Base-by-base conservation (phyloP, 495 filamentous ascomycete species). In the Hyaloscypha hepaticicola region DNA sequence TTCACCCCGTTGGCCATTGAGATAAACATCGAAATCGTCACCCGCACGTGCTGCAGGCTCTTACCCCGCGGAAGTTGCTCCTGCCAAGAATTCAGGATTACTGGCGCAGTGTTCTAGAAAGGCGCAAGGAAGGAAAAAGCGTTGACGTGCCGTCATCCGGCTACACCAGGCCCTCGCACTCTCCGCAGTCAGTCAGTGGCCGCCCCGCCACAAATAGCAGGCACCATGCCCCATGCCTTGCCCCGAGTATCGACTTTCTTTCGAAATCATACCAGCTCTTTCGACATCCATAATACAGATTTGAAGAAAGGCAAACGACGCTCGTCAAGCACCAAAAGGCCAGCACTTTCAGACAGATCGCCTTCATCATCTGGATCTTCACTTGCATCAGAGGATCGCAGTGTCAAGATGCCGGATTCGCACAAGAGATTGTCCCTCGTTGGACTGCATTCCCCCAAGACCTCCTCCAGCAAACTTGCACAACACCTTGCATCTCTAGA, bases 401-500 rank as follows among this genome's bases (percentile, higher is more conserved):
- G 71, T 69, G 66, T 70, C 65, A 77, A 77, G 60, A 77, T 81
- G 70, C 70, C 67, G 5, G 70, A 51, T 34, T 28, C 5, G 45
- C 68, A 60, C 69, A 76, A 83, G 67, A 71, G 81, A 12, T 66
- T 84, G 5, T 82, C 80, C 22, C 78, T 83, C 25, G 75, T 76
- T 1, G 66, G 74, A 55, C 74, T 82, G 64, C 79, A 79, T 28
- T 74, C 78, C 3, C 74, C 72, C 60, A 82, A 78, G 66, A 78
- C 29, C 24, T 69, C 69, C 21, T 24, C 69, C 16, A 83, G n/a
- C 64, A 66, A 58, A 69, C 76, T 51, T 63, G 69, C 45, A 72
- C 72, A 60, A 61, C 6, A n/a, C n/a, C 74, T 60, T 6, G 85
- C 85, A n/a, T 86, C 84, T 55, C 74, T 97, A 58, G 83, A 87